Evolutionary conservation across 73 alveolate genomes (phyloP).

Genomic region (Symbiodinium pilosum): DNA sequence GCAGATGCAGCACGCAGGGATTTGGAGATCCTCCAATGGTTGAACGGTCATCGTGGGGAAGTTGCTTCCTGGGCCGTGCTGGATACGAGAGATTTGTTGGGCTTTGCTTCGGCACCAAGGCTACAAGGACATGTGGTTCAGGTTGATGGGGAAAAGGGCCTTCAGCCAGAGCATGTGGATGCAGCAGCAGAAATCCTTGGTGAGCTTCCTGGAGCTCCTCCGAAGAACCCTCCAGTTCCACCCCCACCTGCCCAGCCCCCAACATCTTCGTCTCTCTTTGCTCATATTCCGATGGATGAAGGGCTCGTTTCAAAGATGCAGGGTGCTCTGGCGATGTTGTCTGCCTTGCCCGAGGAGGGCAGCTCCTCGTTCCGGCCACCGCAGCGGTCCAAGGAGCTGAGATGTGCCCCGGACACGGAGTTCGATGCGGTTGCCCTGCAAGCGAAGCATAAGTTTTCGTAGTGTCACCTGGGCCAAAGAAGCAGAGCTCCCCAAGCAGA

Average conservation of each 20-base stretch:
- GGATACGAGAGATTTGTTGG: neutral
- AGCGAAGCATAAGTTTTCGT: neutral
- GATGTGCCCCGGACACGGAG: slow-evolving; percentile 16
- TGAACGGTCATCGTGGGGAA: slow-evolving; percentile 54
- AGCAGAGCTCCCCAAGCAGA: too few species aligned
- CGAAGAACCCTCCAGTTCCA: neutral
- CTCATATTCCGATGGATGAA: neutral
- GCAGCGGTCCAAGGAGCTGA: slow-evolving; percentile 1
- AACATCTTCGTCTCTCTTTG: neutral
- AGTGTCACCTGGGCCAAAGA: neutral
- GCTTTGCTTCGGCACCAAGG: neutral
- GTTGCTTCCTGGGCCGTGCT: slow-evolving; percentile 17
- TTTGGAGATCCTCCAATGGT: slow-evolving; percentile 80
- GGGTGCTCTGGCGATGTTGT: neutral
- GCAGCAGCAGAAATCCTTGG: neutral
- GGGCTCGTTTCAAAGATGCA: slow-evolving; percentile 12
- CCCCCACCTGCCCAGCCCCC: neutral
- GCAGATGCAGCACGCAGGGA: slow-evolving; percentile 32
- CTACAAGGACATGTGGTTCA: neutral
- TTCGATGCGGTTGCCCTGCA: neutral
- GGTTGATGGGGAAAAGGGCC: slow-evolving; percentile 15
- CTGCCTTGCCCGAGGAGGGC: neutral
- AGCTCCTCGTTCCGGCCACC: neutral
- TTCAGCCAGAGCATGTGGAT: slow-evolving; percentile 15
- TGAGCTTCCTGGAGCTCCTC: neutral